phyloP scores from a whole-genome alignment of 768 basidiomycete genomes.

The Obba rivulosa region DNA sequence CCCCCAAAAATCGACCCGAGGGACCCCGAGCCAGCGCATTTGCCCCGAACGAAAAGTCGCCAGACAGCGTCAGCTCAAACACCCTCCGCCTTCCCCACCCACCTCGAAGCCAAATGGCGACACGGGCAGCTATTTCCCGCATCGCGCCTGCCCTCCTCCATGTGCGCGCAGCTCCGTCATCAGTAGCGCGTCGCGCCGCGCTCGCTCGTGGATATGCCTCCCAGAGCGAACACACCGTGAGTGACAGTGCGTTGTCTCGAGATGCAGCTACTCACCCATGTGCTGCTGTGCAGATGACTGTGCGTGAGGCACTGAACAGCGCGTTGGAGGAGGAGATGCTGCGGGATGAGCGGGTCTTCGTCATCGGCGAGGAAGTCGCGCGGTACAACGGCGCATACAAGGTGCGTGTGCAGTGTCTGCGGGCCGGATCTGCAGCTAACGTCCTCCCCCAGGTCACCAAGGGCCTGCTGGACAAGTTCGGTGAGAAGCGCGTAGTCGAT shows the following conservation, averaged over 20 bases:
- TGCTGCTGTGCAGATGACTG: constrained; percentile 70
- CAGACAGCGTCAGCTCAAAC: constrained; percentile 13
- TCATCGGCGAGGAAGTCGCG: constrained; percentile 97
- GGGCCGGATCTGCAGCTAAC: background rate
- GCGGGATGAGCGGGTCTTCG: constrained; percentile 90
- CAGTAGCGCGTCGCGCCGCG: constrained; percentile 35
- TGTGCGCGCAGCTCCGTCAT: constrained; percentile 39
- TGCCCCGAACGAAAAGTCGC: constrained; percentile 14
- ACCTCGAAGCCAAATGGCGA: constrained; percentile 44
- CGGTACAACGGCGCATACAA: constrained; percentile 98
- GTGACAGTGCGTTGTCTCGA: constrained; percentile 21
- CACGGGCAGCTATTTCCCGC: constrained; percentile 61
- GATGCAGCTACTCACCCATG: constrained; percentile 7
- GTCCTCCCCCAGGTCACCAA: constrained; percentile 74
- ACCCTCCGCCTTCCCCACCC: constrained; percentile 23
- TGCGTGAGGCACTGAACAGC: constrained; percentile 93
- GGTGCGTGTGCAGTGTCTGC: constrained; percentile 34
- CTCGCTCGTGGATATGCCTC: constrained; percentile 62
- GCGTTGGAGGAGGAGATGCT: constrained; percentile 99
- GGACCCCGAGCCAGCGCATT: constrained; percentile 19
- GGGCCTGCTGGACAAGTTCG: constrained; percentile 97
- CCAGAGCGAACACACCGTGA: constrained; percentile 43
- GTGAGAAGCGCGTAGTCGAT: constrained; percentile 97
- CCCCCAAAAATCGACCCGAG: constrained; percentile 14
- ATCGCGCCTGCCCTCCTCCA: constrained; percentile 43